Base-by-base conservation (phyloP, 2,329 filamentous ascomycete genomes). In the Claviceps sp. region DNA sequence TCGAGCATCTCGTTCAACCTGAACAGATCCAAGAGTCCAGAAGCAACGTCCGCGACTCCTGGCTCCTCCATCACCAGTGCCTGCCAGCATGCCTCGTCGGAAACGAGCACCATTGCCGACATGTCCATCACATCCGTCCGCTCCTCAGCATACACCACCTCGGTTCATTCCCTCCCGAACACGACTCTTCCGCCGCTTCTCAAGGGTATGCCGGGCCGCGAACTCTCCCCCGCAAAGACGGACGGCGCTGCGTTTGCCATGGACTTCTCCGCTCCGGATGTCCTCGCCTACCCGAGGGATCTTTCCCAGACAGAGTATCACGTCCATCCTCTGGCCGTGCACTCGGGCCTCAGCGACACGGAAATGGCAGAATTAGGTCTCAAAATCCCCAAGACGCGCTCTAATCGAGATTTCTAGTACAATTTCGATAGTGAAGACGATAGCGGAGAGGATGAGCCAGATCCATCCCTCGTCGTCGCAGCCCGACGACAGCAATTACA, bases 111-210 rank as follows among this genome's bases (percentile, higher is more conserved):
- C 9, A 18, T 54, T 5, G 51, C 50, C 8, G 52, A 54, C 22
- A 16, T 37, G 22, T 50, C 55, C 37, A 20, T 44, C 16, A 30
- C 38, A 4, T 52, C 52, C 8, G 16, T 48, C 9, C 52, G 51
- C 7, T 52, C 52, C 4, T 58, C 46, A 7, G 38, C 42, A 2
- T 30, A 44, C 4, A 57, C 30, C 30, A 34, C 47, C n/a, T 47
- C 50, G 14, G 22, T 40, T 11, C 48, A 51, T 20, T 48, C 50
- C 3, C 53, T 56, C 1, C 52, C 53, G 0, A 54, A 56, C 22
- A 48, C 57, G 4, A 54, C 56, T 7, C 59, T 59, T 0, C 60
- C 63, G 37, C 90, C 69, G 76, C 60, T 71, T 0, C 60, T 70
- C 9, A 60, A 55, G 48, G 67, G 69, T 5, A 63, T 68, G 52